phyloP scores from a whole-genome alignment of 139 green algal species.

The Chlamydomonas sp. region DNA sequence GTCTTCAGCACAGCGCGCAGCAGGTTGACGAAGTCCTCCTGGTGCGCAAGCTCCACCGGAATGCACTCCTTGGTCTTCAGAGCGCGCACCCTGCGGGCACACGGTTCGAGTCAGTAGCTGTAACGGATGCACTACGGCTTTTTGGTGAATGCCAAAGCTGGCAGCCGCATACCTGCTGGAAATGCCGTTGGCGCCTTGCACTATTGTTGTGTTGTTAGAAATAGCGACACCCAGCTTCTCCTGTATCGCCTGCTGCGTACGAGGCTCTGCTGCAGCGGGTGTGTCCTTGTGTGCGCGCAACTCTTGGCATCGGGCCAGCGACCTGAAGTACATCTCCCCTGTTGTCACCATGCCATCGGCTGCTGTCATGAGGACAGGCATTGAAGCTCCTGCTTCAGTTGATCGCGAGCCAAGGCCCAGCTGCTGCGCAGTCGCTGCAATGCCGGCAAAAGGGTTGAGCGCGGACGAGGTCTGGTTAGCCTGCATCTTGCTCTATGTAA shows the following conservation, averaged over 20 bases:
- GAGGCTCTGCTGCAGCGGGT: neutral
- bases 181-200: conserved; percentile 3
- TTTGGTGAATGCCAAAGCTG: too few relatives aligned
- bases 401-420: too few relatives aligned
- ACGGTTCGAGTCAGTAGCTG: too few relatives aligned
- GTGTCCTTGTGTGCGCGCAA: neutral
- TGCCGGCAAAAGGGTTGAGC: too few relatives aligned
- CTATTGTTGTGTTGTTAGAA: neutral
- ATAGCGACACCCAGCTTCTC: neutral
- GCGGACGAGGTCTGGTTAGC: too few relatives aligned
- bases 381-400: too few relatives aligned
- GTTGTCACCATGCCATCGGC: neutral
- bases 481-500: too few relatives aligned
- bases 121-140: too few relatives aligned
- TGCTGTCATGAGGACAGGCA: neutral
- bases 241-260: neutral
- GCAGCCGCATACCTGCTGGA: neutral
- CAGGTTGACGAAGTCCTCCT: conserved; percentile 22
- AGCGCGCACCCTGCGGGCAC: conserved; percentile 7
- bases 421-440: too few relatives aligned
- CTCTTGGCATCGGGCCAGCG: neutral
- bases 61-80: conserved; percentile 39
- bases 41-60: conserved; percentile 37
- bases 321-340: neutral
- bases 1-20: neutral